These are phyloP conservation scores for Scleromitrula shiraiana DNA, from an alignment of 2,329 filamentous ascomycete genomes.

Conservation along the genomic window DNA sequence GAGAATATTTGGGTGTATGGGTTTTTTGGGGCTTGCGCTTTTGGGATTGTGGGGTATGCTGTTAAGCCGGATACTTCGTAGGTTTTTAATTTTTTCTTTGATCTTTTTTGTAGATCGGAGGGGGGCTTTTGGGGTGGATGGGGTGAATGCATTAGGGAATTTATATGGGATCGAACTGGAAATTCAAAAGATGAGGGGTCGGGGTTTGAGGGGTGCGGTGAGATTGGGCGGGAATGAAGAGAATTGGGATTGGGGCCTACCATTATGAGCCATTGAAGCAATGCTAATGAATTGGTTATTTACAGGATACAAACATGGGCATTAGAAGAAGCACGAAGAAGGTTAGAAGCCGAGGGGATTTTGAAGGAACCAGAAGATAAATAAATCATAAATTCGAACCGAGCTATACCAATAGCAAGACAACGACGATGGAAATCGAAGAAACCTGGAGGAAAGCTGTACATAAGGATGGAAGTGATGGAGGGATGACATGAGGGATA, in stretches of 20 bases:
- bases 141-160: too few relatives aligned
- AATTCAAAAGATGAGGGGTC: not conserved
- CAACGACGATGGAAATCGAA: too few relatives aligned
- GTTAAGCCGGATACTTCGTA: constrained; percentile 99
- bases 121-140: not conserved
- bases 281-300: not conserved
- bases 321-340: constrained; percentile 87
- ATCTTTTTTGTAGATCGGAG: not conserved
- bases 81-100: constrained; percentile 37
- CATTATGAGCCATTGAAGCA: too few relatives aligned
- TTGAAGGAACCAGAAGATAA: constrained; percentile 62
- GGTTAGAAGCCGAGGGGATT: constrained; percentile 93
- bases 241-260: not conserved
- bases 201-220: not conserved
- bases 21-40: constrained; percentile 68
- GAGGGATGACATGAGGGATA: not conserved
- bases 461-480: constrained; percentile 11
- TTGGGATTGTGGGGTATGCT: constrained; percentile 73
- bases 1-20: constrained; percentile 80
- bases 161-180: too few relatives aligned
- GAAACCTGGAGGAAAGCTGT: constrained; percentile 10
- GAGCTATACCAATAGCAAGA: too few relatives aligned
- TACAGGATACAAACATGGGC: constrained; percentile 97
- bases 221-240: not conserved
- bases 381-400: too few relatives aligned